Conservation (phyloP, 257 asterid genomes). For the Jacaranda mimosifolia region DNA sequence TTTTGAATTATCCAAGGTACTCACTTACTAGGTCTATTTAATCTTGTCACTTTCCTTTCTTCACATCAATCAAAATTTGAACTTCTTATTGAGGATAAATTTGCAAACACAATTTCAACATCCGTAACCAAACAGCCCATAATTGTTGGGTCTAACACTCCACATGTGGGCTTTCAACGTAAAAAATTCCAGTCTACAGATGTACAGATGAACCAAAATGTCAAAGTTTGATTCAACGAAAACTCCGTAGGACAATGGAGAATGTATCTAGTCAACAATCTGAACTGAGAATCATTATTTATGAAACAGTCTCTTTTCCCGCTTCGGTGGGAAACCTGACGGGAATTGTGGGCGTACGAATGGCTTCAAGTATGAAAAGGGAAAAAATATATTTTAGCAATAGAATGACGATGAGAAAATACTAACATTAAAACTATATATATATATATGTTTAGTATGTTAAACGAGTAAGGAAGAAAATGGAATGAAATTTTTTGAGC, state of each 20-base stretch:
- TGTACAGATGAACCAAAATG: conserved; percentile 21
- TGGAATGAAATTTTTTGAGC: too few relatives aligned
- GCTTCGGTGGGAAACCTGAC: conserved; percentile 4
- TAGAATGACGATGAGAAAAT: too few relatives aligned
- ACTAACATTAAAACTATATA: too few relatives aligned
- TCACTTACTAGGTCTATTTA: too few relatives aligned
- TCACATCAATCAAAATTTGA: not conserved
- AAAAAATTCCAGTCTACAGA: not conserved
- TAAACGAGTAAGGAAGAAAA: too few relatives aligned
- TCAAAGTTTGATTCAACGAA: conserved; percentile 19
- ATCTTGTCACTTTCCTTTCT: not conserved
- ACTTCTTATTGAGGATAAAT: not conserved
- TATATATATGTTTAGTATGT: too few relatives aligned
- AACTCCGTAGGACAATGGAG: conserved; percentile 2
- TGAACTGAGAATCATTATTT: not conserved
- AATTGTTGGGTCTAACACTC: not conserved
- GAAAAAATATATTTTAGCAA: too few relatives aligned
- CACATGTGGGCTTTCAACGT: conserved; percentile 4
- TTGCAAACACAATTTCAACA: not conserved
- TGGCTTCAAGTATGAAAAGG: too few relatives aligned
- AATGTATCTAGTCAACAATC: not conserved
- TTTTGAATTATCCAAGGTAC: too few relatives aligned
- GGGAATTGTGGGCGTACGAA: too few relatives aligned
- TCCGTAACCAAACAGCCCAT: not conserved
- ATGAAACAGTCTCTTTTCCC: conserved; percentile 17